Base-by-base conservation (phyloP, 2,329 filamentous ascomycete genomes). In the Tolypocladium capitatum region DNA sequence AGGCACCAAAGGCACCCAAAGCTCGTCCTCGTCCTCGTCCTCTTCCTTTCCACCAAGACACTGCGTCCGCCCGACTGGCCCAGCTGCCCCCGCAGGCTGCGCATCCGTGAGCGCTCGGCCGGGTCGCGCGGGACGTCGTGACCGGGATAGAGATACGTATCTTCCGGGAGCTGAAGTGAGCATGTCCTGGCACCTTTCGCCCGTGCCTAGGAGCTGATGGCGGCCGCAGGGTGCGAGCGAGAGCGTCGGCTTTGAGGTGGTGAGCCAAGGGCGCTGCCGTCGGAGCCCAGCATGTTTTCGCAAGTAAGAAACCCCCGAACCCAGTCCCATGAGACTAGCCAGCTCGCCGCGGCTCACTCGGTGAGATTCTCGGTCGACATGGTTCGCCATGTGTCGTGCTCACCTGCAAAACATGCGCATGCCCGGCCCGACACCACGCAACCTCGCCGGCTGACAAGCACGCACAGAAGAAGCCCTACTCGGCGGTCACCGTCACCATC, bases 401-500 rank as follows among this genome's bases (percentile, higher is more conserved):
- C 35, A 1, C 14, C 20, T 13, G 4, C 11, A 5, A 24, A 16
- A 13, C n/a, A 2, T 38, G 9, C 7, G 7, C 20, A 1, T 38
- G 35, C 7, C 20, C 6, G 14, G 13, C 21, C 14, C 6, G 20
- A 38, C 20, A 24, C 7, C 5, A 2, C 20, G 36, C 21, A 16
- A 27, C 13, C 36, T 5, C 5, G 36, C 14, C 7, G 10, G 36
- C 36, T 40, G 2, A 51, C 51, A 31, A 51, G 45, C 8, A 21
- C 14, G 21, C 1, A 4, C 49, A 65, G 62, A 66, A 83, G 72
- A 82, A 90, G 70, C 90, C 91, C 3, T 97, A 89, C 66, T 88
- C 92, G 61, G 89, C 92, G 38, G 83, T 98, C 53, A 95, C 91
- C 33, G 91, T 95, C 47, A 86, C 87, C 53, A 80, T 98, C 58